A percentile compares a stretch with the other conserved stretches of the same genome.
These are phyloP conservation scores for Diutina scorzettiae DNA, from an alignment of 1,139 yeast species.

Conservation along the genomic window DNA sequence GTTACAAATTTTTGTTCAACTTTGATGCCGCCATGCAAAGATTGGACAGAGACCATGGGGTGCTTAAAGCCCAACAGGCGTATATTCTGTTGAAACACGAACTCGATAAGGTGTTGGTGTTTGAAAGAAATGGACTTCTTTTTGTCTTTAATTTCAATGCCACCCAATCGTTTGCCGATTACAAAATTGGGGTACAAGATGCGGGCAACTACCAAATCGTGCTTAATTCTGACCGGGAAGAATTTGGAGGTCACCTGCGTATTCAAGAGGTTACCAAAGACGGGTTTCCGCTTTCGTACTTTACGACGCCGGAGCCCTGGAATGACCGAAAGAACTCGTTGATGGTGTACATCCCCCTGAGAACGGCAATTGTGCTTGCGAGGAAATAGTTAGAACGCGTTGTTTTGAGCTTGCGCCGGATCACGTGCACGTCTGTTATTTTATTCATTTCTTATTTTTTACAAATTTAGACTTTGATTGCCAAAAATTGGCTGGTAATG, in stretches of 20 bases:
- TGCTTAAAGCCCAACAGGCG: slow-evolving; percentile 71
- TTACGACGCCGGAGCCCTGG: slow-evolving; percentile 71
- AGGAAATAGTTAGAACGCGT: too few relatives aligned
- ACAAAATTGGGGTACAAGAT: slow-evolving; percentile 74
- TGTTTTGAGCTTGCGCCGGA: too few relatives aligned
- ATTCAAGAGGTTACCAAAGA: slow-evolving; percentile 35
- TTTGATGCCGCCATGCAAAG: slow-evolving; percentile 82
- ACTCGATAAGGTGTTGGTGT: slow-evolving; percentile 75
- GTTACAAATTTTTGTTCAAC: slow-evolving; percentile 64
- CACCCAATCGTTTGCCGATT: slow-evolving; percentile 69
- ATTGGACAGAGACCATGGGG: slow-evolving; percentile 54
- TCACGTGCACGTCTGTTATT: too few relatives aligned
- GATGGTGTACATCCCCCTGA: slow-evolving; percentile 73
- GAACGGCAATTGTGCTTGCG: slow-evolving; percentile 61
- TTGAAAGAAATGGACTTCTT: slow-evolving; percentile 75
- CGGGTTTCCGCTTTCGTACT: slow-evolving; percentile 17
- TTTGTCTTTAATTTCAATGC: slow-evolving; percentile 89
- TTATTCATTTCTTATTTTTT: too few relatives aligned
- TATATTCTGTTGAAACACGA: slow-evolving; percentile 84
- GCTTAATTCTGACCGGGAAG: slow-evolving; percentile 52
- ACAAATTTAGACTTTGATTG: too few relatives aligned
- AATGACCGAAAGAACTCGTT: slow-evolving; percentile 64
- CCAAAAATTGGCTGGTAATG: too few relatives aligned
- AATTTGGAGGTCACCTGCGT: slow-evolving; percentile 76
- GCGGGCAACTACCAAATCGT: slow-evolving; percentile 70